These are phyloP conservation scores for Bathelium albidoporum DNA, from an alignment of 495 filamentous ascomycete species.

Conservation along the genomic window DNA sequence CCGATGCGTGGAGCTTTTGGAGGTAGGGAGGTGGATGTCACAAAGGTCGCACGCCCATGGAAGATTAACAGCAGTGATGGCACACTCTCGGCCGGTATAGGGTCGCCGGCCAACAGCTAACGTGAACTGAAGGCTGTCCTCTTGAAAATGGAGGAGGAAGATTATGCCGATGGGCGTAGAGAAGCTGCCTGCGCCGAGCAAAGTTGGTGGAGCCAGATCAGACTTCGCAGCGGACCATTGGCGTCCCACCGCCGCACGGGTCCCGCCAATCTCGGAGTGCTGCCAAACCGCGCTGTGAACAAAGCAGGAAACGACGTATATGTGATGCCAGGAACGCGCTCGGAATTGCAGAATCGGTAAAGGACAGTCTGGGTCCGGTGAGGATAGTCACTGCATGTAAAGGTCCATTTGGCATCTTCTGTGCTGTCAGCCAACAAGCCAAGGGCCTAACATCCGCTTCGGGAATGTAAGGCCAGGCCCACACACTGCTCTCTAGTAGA, in stretches of 20 bases:
- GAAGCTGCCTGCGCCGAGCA: background rate
- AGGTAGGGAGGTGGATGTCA: background rate
- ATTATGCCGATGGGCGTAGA: background rate
- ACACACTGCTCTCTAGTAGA: too few species aligned
- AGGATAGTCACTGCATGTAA: too few species aligned
- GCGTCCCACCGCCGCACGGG: background rate
- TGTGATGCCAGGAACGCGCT: background rate
- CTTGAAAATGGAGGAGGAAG: background rate
- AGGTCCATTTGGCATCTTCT: too few species aligned
- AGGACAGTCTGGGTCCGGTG: too few species aligned
- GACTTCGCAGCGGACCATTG: background rate
- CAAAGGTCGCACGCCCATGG: background rate
- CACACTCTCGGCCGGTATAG: background rate
- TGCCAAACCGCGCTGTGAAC: background rate
- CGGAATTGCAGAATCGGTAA: background rate
- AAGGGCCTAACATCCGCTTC: background rate
- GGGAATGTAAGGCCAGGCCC: too few species aligned
- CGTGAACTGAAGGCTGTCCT: background rate
- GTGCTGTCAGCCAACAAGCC: background rate
- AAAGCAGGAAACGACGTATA: background rate
- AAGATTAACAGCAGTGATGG: background rate
- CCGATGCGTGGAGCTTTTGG: background rate
- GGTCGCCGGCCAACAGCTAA: background rate
- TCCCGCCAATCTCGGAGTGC: background rate
- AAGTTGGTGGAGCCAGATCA: conserved; percentile 4